A percentile compares a stretch with the other conserved stretches of the same genome.
Evolutionary conservation across 106 monocot species (phyloP).

Genomic region (Dendrobium huoshanense): DNA sequence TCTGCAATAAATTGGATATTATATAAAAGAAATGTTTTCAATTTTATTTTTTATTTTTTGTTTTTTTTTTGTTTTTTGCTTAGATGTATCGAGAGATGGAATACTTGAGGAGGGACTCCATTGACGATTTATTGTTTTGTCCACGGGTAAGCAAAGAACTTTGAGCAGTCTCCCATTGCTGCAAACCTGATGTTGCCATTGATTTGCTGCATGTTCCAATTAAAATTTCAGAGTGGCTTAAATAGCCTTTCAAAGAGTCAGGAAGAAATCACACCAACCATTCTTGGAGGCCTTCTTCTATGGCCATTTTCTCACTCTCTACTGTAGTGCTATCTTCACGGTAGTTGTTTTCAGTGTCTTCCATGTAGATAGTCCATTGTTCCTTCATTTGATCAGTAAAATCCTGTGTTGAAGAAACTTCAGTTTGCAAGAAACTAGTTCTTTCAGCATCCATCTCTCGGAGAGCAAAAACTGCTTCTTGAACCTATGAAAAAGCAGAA

Average conservation of each 20-base stretch:
- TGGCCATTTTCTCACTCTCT: constrained; percentile 28
- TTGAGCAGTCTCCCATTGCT: constrained; percentile 66
- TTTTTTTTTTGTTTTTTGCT: not conserved
- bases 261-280: constrained; percentile 42
- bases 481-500: constrained; percentile 37
- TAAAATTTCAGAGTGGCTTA: not conserved
- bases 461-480: constrained; percentile 50
- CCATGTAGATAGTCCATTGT: constrained; percentile 34
- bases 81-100: not conserved
- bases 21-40: not conserved
- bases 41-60: too few species aligned
- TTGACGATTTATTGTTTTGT: constrained; percentile 34
- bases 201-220: constrained; percentile 28
- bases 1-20: constrained; percentile 22
- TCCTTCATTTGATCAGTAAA: constrained; percentile 48
- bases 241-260: not conserved
- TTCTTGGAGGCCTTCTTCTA: constrained; percentile 38
- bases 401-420: constrained; percentile 36
- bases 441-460: constrained; percentile 35
- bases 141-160: constrained; percentile 42
- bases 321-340: constrained; percentile 29
- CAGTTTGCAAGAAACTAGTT: constrained; percentile 35
- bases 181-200: constrained; percentile 27
- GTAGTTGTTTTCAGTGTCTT: constrained; percentile 55
- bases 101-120: constrained; percentile 62